A percentile compares a stretch with the other conserved stretches of the same genome.
Evolutionary conservation across 2,329 filamentous ascomycete genomes (phyloP).

Genomic region (Hymenoscyphus repandus): DNA sequence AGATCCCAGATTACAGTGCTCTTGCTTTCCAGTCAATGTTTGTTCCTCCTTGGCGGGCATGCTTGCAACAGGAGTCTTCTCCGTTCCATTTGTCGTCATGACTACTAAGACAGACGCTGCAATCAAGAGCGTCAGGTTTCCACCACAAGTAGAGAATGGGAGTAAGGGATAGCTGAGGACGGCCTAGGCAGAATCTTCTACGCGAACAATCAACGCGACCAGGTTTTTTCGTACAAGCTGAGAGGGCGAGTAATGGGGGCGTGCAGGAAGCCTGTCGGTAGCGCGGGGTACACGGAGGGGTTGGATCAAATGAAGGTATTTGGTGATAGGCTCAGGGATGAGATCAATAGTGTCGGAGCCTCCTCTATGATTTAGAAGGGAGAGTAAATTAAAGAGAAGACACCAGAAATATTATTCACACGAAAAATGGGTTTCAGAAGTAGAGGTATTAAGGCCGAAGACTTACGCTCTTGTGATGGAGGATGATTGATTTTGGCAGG

Average conservation of each 20-base stretch:
- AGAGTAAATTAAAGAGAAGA: too few relatives aligned
- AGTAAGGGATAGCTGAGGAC: neutral
- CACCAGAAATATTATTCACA: too few relatives aligned
- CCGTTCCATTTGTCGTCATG: slow-evolving; percentile 19
- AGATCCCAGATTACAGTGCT: slow-evolving; percentile 67
- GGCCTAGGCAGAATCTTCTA: neutral
- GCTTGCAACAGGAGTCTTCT: neutral
- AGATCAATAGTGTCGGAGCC: too few relatives aligned
- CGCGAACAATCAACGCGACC: neutral
- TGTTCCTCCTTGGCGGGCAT: slow-evolving; percentile 14
- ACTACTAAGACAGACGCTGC: neutral
- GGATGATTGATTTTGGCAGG: neutral
- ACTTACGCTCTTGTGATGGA: neutral
- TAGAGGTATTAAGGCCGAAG: too few relatives aligned
- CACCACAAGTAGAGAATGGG: neutral
- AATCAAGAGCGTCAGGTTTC: neutral
- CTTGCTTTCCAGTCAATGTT: slow-evolving; percentile 84
- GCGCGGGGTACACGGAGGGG: slow-evolving; percentile 9
- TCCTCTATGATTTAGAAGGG: too few relatives aligned
- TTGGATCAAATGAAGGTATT: neutral
- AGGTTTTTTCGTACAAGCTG: neutral
- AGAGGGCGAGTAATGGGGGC: slow-evolving; percentile 1
- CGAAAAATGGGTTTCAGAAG: too few relatives aligned
- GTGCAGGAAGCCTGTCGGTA: slow-evolving; percentile 5
- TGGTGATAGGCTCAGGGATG: neutral